Base-by-base conservation (phyloP, 176 grass and related monocot species). In the Musa acuminata region DNA sequence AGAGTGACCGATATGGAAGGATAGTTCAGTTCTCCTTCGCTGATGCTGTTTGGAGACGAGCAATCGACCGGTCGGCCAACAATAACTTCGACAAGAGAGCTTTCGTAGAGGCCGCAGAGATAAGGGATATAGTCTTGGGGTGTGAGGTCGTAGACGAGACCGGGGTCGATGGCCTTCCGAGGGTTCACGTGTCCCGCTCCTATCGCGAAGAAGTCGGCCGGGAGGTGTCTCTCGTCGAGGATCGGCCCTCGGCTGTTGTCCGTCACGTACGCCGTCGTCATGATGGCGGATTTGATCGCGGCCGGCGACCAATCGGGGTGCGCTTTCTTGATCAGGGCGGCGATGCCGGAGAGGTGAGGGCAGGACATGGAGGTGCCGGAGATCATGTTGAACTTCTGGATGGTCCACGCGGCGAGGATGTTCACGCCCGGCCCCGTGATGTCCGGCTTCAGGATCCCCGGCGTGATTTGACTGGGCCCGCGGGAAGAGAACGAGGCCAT, bases 21-120 rank as follows among this genome's bases (percentile, higher is more conserved):
- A 83, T 96, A 96, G 77, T 96, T 96, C 16, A 96, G 83, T 54
- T 96, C 84, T 0, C 86, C 89, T 19, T 96, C 92, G 2, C 82
- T 92, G 74, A 89, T 75, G 70, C 77, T 65, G 79, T 49, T 82
- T 11, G 89, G 7, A 7, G 8, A 1, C 68, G 65, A 80, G 82
- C 89, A 90, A 53, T 62, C 11, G 51, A 92, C 67, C 13, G 12
- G 54, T 57, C 17, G 12, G 12, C 54, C 17, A 57, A 87, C 78
- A 70, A 91, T 85, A 0, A 77, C 64, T 72, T 62, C 87, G 64
- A 96, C 80, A 64, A 83, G 71, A 12, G 48, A 21, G 75, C 89
- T 86, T 5, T 75, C 87, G 86, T 89, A 91, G 26, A 96, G 77
- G 53, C 88, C 79, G 52, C 92, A 96, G 20, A 96, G 83, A 84